These are phyloP conservation scores for Boeremia exigua DNA, from an alignment of 2,329 filamentous ascomycete species.

Conservation along the genomic window DNA sequence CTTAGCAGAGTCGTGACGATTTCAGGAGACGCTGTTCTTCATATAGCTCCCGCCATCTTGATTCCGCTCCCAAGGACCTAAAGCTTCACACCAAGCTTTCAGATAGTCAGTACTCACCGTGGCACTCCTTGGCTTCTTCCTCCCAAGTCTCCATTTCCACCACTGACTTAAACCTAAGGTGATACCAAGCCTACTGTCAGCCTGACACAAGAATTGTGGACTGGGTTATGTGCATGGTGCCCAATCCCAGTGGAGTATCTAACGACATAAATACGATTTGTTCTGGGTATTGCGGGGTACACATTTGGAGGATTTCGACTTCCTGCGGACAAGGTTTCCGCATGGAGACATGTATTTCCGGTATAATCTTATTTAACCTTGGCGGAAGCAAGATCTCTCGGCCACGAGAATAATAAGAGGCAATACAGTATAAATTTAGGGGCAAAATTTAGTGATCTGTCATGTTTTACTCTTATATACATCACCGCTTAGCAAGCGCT, in stretches of 20 bases:
- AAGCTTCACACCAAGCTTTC: not conserved
- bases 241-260: not conserved
- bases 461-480: not conserved
- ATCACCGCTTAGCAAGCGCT: not conserved
- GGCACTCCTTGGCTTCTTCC: not conserved
- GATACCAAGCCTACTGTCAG: not conserved
- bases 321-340: not conserved
- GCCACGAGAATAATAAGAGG: not conserved
- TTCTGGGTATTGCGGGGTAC: constrained; percentile 5
- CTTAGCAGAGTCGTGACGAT: not conserved
- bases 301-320: not conserved
- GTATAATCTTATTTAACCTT: constrained; percentile 1
- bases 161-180: not conserved
- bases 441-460: not conserved
- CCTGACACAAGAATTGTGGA: not conserved
- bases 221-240: not conserved
- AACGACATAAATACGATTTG: not conserved
- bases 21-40: not conserved
- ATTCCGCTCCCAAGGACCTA: not conserved
- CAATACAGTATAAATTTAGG: no score
- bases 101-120: constrained; percentile 2
- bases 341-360: not conserved
- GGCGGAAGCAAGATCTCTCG: not conserved
- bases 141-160: not conserved
- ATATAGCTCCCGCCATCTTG: not conserved